These are phyloP conservation scores for Aspergillus incahuasiensis DNA, from an alignment of 495 filamentous ascomycete species.

Conservation along the genomic window DNA sequence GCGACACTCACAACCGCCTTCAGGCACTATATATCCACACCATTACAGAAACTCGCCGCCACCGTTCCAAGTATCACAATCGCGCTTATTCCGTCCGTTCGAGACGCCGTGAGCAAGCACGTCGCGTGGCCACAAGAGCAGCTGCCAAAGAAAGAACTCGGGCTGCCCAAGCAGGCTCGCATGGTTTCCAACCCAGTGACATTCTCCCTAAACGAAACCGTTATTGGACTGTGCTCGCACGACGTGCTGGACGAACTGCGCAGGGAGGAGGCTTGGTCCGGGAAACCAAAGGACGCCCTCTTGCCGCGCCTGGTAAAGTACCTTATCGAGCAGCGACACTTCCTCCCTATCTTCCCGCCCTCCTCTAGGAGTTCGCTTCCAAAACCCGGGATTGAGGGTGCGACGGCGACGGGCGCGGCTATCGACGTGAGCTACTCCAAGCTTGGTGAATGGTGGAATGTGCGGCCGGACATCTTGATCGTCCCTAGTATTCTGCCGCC, in stretches of 20 bases:
- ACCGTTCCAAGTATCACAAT: constrained; percentile 73
- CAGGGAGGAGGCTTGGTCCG: constrained; percentile 65
- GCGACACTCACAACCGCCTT: constrained; percentile 80
- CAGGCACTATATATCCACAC: constrained; percentile 66
- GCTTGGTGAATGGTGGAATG: constrained; percentile 82
- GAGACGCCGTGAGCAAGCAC: constrained; percentile 79
- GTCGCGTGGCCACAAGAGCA: constrained; percentile 88
- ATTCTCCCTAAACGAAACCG: constrained; percentile 76
- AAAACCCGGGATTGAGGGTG: constrained; percentile 52
- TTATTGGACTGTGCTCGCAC: constrained; percentile 74
- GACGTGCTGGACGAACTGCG: constrained; percentile 78
- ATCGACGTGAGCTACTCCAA: constrained; percentile 84
- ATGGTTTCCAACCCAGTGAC: constrained; percentile 87
- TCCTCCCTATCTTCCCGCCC: constrained; percentile 83
- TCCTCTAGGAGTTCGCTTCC: constrained; percentile 60
- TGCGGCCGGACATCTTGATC: constrained; percentile 79
- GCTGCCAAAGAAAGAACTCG: constrained; percentile 65
- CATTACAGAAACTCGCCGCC: constrained; percentile 59
- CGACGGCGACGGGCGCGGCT: constrained; percentile 62
- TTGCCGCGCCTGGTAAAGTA: constrained; percentile 65
- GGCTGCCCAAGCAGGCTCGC: constrained; percentile 65
- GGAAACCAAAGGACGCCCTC: constrained; percentile 49
- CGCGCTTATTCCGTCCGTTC: constrained; percentile 76
- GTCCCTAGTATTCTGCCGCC: constrained; percentile 76
- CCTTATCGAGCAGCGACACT: constrained; percentile 83